Percentiles rank a stretch among this genome's conserved stretches.
phyloP scores from a whole-genome alignment of 129 eudicot species.

The Lonicera japonica region DNA sequence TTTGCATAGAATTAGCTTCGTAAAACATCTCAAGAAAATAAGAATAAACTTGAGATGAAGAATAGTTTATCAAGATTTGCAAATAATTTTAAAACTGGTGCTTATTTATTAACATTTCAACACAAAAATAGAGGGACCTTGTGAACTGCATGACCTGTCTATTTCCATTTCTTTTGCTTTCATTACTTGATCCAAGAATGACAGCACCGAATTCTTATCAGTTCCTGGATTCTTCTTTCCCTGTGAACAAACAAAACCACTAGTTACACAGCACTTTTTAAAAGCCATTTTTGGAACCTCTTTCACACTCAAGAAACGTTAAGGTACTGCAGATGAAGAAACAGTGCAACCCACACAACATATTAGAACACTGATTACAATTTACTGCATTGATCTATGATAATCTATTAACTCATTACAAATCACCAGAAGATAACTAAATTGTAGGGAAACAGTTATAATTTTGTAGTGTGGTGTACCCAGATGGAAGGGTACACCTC shows the following conservation, averaged over 20 bases:
- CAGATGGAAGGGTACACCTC: too few species aligned
- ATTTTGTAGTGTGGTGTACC: too few species aligned
- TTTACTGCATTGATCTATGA: too few species aligned
- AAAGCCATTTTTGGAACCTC: background rate
- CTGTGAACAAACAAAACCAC: slow-evolving; percentile 27
- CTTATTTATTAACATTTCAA: background rate
- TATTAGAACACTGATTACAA: too few species aligned
- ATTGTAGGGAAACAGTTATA: too few species aligned
- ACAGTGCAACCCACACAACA: too few species aligned
- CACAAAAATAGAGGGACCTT: slow-evolving; percentile 5
- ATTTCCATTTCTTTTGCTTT: slow-evolving; percentile 81
- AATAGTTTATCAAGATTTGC: background rate
- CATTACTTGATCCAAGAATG: slow-evolving; percentile 57
- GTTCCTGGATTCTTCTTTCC: slow-evolving; percentile 96
- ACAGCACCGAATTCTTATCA: slow-evolving; percentile 50
- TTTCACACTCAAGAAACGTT: background rate
- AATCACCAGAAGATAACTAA: too few species aligned
- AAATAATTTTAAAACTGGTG: background rate
- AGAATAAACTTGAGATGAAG: background rate
- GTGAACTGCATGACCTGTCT: slow-evolving; percentile 44
- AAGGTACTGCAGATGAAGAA: too few species aligned
- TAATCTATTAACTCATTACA: too few species aligned
- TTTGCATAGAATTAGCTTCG: too few species aligned
- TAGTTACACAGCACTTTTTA: slow-evolving; percentile 5
- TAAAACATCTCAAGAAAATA: background rate